Conservation (phyloP, 163 green algal genomes). For the Volvox carteri region DNA sequence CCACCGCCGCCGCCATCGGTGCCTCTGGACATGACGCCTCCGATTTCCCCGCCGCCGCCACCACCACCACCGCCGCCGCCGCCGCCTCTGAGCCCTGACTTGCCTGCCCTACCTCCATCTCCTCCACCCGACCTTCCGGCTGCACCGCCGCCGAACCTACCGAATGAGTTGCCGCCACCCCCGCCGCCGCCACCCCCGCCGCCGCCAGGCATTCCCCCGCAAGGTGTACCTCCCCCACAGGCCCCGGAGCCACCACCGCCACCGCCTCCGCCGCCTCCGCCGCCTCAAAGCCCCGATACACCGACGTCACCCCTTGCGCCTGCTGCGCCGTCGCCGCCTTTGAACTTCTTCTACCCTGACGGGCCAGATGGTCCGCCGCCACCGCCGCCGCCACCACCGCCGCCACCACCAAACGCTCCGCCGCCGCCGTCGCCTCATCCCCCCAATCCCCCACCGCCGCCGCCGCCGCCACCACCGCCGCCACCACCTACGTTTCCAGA, state of each 20-base stretch:
- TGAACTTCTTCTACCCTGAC: neutral
- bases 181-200: conserved; percentile 6
- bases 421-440: neutral
- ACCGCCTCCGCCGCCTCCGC: conserved; percentile 15
- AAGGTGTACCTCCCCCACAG: neutral
- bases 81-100: neutral
- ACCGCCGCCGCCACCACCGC: conserved; percentile 14
- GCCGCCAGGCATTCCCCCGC: no score
- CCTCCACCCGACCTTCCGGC: neutral
- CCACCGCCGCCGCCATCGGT: conserved; percentile 3
- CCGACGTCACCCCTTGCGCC: neutral
- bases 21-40: neutral
- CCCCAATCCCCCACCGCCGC: neutral
- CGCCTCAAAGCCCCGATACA: neutral
- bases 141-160: neutral
- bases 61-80: neutral
- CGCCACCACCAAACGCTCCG: neutral
- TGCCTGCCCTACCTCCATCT: neutral
- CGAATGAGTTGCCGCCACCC: neutral
- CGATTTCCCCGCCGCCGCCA: neutral
- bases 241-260: neutral
- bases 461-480: no score
- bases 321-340: neutral
- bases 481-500: no score
- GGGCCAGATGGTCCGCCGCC: neutral